A percentile compares a stretch with the other conserved stretches of the same genome.
phyloP scores from a whole-genome alignment of 2,329 filamentous ascomycete species.

The Talaromyces rugulosus region DNA sequence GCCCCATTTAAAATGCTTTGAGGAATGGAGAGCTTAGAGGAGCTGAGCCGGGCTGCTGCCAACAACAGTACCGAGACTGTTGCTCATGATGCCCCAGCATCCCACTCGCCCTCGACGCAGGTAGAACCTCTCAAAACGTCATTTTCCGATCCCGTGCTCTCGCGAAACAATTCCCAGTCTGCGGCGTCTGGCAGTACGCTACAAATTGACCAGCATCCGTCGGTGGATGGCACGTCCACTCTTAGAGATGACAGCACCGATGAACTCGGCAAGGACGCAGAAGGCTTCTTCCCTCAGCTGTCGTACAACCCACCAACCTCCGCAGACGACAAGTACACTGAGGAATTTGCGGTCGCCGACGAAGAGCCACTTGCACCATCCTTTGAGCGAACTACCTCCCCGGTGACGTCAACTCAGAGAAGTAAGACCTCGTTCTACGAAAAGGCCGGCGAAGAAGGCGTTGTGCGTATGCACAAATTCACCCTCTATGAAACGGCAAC shows the following conservation, averaged over 20 bases:
- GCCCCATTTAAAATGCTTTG: neutral
- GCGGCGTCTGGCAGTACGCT: neutral
- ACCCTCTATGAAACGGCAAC: constrained; percentile 95
- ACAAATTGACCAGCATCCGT: neutral
- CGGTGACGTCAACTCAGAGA: constrained; percentile 34
- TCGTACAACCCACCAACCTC: constrained; percentile 29
- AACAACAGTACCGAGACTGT: constrained; percentile 22
- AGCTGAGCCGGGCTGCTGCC: constrained; percentile 24
- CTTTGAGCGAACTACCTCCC: constrained; percentile 38
- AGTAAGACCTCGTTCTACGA: constrained; percentile 32
- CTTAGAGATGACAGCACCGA: constrained; percentile 1
- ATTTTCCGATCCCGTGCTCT: constrained; percentile 7
- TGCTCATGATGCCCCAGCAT: constrained; percentile 18
- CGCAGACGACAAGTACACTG: constrained; percentile 25
- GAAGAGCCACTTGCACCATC: constrained; percentile 44
- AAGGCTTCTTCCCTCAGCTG: constrained; percentile 14
- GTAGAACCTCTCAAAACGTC: constrained; percentile 8
- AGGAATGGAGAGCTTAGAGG: constrained; percentile 38
- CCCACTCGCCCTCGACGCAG: constrained; percentile 16
- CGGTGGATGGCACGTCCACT: neutral
- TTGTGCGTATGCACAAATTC: constrained; percentile 82
- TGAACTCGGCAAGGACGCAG: neutral
- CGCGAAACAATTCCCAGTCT: neutral
- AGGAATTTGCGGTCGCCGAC: constrained; percentile 35
- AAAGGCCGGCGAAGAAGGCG: constrained; percentile 40